Evolutionary conservation across 2,329 filamentous ascomycete species (phyloP), one percentile per base, ranked within the genome.

Genomic region (Cryphonectria naterciae): DNA sequence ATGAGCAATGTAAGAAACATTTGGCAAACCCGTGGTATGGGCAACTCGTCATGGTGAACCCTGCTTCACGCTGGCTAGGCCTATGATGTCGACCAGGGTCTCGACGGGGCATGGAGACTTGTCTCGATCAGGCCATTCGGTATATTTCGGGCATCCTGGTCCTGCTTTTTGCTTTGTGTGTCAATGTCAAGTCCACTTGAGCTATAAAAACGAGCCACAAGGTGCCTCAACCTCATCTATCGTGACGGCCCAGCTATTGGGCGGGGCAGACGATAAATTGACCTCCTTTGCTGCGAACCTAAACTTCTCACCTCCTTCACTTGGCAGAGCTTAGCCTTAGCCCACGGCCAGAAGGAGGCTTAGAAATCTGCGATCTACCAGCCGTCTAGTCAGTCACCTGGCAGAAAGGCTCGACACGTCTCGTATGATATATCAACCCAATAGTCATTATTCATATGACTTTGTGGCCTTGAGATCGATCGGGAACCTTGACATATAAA

Each of bases 91-190:
- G 58, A 61, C 58, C 58, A 61, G 61, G 61, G 61, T 46, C 37
- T 64, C 61, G 25, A 64, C 39, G 39, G 46, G 61, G 61, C n/a
- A 32, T 41, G 61, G 39, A 41, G 39, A 6, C 15, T 28, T 32
- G 32, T 43, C 39, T 46, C 11, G 39, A 65, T 65, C 43, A 52
- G 63, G 43, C 46, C 43, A 65, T 6, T 61, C 35, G 58, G 58
- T 39, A 39, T 65, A 54, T 54, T 39, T 54, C 43, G 46, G 46
- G 28, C 5, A 11, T 37, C 37, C 28, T 32, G 28, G 37, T 39
- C 17, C 22, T 54, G 43, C 32, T 19, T 39, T 56, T 65, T 54
- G 43, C 43, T 52, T 54, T 54, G 28, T 54, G 46, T n/a, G 46
- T 49, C 46, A 49, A 49, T 49, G 4, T 65, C 28, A 8, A 56